Percentiles rank a stretch among this genome's conserved stretches.
These are phyloP conservation scores for Leucosporidium creatinivorum DNA, from an alignment of 768 basidiomycete genomes.

Conservation along the genomic window DNA sequence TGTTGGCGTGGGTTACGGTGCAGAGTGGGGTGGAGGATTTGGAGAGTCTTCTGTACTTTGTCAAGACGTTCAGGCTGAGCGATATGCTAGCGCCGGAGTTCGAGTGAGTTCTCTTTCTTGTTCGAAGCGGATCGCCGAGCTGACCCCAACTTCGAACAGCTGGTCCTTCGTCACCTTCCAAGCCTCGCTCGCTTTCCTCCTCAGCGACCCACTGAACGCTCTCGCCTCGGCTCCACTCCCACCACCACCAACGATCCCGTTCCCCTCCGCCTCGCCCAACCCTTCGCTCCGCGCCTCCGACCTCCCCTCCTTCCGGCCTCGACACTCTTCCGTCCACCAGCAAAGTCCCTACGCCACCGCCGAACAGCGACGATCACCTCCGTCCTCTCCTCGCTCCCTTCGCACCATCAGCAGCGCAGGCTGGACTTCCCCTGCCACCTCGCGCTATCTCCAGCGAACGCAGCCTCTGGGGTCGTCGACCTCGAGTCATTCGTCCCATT, in stretches of 20 bases:
- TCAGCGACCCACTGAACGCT: constrained; percentile 21
- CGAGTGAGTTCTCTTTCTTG: constrained; percentile 7
- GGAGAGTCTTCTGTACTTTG: constrained; percentile 23
- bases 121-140: too few species aligned
- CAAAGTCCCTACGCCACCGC: not conserved
- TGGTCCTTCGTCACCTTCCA: constrained; percentile 34
- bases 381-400: not conserved
- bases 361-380: not conserved
- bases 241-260: not conserved
- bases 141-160: constrained; percentile 3
- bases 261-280: not conserved
- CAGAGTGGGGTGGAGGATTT: constrained; percentile 11
- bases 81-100: constrained; percentile 9
- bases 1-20: constrained; percentile 26
- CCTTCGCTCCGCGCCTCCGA: not conserved
- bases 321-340: not conserved
- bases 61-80: constrained; percentile 17
- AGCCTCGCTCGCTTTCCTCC: constrained; percentile 25
- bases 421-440: not conserved
- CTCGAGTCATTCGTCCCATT: not conserved
- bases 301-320: not conserved
- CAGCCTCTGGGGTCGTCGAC: not conserved
- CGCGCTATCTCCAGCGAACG: not conserved
- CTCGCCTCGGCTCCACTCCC: constrained; percentile 1
- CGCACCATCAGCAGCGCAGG: not conserved